Evolutionary conservation across 352 stramenopile species (phyloP).

Genomic region (Phytophthora europaea): DNA sequence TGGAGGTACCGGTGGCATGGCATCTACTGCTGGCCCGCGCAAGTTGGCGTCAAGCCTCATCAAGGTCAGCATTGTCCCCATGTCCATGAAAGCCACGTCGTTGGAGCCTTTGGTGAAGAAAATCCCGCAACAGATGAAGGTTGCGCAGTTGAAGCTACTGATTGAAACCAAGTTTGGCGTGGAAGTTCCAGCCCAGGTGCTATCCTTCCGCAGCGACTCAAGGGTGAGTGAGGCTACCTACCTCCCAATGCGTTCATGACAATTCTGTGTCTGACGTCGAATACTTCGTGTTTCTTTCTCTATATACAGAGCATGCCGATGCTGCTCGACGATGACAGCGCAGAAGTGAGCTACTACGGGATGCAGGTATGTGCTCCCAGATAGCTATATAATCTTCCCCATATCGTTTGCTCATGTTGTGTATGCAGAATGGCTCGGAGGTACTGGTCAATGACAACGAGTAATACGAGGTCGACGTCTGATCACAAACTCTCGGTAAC

Average conservation of each 20-base stretch:
- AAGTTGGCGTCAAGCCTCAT: slow-evolving; percentile 72
- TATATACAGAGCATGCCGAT: slow-evolving; percentile 68
- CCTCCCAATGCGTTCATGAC: background rate
- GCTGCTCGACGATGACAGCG: slow-evolving; percentile 74
- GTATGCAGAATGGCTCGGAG: slow-evolving; percentile 66
- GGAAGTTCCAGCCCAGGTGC: slow-evolving; percentile 51
- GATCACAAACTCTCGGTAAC: background rate
- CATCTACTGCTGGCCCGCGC: slow-evolving; percentile 30
- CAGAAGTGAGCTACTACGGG: slow-evolving; percentile 79
- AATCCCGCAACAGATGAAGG: slow-evolving; percentile 82
- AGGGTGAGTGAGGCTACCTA: slow-evolving; percentile 43
- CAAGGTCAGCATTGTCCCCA: slow-evolving; percentile 72
- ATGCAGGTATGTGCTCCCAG: slow-evolving; percentile 58
- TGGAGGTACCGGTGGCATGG: slow-evolving; percentile 6
- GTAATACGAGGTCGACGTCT: background rate
- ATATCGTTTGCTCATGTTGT: slow-evolving; percentile 5
- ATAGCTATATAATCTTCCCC: background rate
- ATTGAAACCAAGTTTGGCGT: slow-evolving; percentile 83
- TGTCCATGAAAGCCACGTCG: slow-evolving; percentile 78
- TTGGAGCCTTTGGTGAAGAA: slow-evolving; percentile 76
- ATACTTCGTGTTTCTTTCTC: background rate
- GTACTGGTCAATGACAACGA: slow-evolving; percentile 73
- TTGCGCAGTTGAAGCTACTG: slow-evolving; percentile 76
- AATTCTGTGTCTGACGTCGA: background rate
- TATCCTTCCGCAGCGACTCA: slow-evolving; percentile 67